phyloP scores from a whole-genome alignment of 257 asterid genomes.

The Verbascum thapsus region DNA sequence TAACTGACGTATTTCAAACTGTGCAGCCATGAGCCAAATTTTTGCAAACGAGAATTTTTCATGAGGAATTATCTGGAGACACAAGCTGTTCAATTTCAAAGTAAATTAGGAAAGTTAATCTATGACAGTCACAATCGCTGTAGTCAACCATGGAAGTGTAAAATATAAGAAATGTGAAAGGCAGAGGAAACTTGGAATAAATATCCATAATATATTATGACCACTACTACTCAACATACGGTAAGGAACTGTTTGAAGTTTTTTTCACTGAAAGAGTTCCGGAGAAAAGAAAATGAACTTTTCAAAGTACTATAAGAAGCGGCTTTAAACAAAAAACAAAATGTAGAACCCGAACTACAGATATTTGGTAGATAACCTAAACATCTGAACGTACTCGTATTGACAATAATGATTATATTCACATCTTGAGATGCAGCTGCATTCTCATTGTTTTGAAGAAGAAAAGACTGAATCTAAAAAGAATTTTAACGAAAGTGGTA shows the following conservation, averaged over 20 bases:
- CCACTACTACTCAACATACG: neutral
- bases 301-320: conserved; percentile 25
- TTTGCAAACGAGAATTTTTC: conserved; percentile 83
- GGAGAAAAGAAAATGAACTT: neutral
- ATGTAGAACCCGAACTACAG: neutral
- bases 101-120: conserved; percentile 7
- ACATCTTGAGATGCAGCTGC: neutral
- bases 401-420: conserved; percentile 2
- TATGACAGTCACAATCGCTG: neutral
- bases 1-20: conserved; percentile 85
- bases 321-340: neutral
- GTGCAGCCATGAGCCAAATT: conserved; percentile 95
- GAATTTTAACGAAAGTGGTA: neutral
- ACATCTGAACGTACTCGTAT: neutral
- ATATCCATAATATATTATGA: neutral
- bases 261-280: conserved; percentile 4
- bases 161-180: neutral
- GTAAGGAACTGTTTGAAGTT: neutral
- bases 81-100: conserved; percentile 44
- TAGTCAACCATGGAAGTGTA: conserved; percentile 7
- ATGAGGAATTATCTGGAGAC: conserved; percentile 61
- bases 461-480: neutral
- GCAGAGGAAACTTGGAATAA: neutral
- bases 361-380: neutral
- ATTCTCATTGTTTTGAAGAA: neutral